Conservation (phyloP, 805 yeast species). For the Ascoidea asiatica region DNA sequence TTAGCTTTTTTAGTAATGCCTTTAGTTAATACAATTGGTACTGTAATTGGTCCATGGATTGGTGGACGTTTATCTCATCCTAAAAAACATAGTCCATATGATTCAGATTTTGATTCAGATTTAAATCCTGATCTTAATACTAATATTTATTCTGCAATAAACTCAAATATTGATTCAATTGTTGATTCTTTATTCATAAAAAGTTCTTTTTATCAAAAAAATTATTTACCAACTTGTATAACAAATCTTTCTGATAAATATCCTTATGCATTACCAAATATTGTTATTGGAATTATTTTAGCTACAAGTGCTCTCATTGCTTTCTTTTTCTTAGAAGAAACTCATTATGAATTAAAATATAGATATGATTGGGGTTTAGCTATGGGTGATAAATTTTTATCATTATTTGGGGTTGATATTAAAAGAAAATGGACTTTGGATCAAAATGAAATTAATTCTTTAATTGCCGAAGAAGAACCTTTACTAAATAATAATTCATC, state of each 20-base stretch:
- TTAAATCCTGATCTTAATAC: too few species aligned
- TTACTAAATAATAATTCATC: constrained; percentile 10
- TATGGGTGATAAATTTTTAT: constrained; percentile 24
- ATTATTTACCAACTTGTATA: too few species aligned
- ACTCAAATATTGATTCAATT: too few species aligned
- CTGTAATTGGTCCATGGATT: constrained; percentile 46
- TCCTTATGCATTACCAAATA: constrained; percentile 41
- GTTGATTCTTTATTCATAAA: too few species aligned
- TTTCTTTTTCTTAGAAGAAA: constrained; percentile 37
- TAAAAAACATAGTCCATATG: too few species aligned
- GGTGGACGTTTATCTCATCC: constrained; percentile 36
- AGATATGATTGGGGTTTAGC: constrained; percentile 31
- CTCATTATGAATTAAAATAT: constrained; percentile 25
- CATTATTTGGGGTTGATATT: constrained; percentile 14
- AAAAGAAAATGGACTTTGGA: constrained; percentile 13
- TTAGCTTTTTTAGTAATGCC: constrained; percentile 50
- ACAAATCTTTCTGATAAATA: constrained; percentile 21
- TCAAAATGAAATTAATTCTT: constrained; percentile 7
- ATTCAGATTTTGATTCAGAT: too few species aligned
- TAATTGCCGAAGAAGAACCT: constrained; percentile 9
- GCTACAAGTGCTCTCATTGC: constrained; percentile 23
- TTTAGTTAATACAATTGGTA: constrained; percentile 46
- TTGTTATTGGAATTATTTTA: constrained; percentile 27
- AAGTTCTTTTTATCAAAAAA: too few species aligned
- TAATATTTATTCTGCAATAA: too few species aligned